Conservation (phyloP, 2,329 filamentous ascomycete genomes). For the Paraphoma sp. region DNA sequence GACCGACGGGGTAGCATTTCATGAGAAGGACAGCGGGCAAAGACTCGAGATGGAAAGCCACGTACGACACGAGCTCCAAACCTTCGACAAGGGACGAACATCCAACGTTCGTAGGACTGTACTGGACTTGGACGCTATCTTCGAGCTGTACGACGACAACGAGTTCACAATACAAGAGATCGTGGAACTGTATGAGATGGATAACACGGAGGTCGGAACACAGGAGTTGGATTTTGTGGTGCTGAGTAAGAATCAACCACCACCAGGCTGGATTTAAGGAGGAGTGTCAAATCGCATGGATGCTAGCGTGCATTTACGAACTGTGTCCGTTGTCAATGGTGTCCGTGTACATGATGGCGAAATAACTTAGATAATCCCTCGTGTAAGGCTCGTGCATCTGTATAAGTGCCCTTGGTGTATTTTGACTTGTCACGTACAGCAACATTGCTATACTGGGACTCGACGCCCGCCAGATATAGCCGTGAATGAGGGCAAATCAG, state of each 20-base stretch:
- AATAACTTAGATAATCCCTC: too few species aligned
- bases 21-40: slow-evolving; percentile 9
- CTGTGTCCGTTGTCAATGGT: too few species aligned
- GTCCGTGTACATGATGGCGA: too few species aligned
- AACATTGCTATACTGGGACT: too few species aligned
- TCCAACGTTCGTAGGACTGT: not conserved
- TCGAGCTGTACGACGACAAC: slow-evolving; percentile 3
- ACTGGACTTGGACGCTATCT: not conserved
- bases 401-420: not conserved
- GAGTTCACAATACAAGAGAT: not conserved
- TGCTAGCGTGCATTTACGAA: too few species aligned
- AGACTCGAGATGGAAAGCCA: slow-evolving; percentile 15
- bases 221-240: not conserved
- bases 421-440: not conserved
- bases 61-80: slow-evolving; percentile 4
- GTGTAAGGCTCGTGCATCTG: too few species aligned
- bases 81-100: not conserved
- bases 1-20: slow-evolving; percentile 8
- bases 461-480: too few species aligned
- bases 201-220: not conserved
- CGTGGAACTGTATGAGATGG: slow-evolving; percentile 4
- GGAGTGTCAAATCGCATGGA: not conserved
- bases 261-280: slow-evolving; percentile 4
- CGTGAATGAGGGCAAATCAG: not conserved
- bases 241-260: not conserved